Conservation (phyloP, 2,329 filamentous ascomycete genomes). For the Trichoderma sp. region DNA sequence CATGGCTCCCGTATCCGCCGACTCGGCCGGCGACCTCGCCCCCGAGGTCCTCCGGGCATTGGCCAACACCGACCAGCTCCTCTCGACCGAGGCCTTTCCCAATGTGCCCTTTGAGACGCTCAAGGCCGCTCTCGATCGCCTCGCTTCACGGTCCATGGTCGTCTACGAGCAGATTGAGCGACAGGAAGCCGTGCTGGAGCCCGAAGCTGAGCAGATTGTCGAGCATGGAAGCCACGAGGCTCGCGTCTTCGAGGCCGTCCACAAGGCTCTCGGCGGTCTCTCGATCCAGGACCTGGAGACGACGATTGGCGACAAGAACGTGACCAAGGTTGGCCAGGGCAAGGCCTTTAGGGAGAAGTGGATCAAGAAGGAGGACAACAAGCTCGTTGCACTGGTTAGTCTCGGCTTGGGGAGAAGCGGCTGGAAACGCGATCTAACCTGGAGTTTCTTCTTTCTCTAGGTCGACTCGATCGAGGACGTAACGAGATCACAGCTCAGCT, state of each 20-base stretch:
- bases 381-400: slow-evolving; percentile 56
- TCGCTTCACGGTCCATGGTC: slow-evolving; percentile 84
- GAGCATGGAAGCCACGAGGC: slow-evolving; percentile 79
- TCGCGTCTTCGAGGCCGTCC: slow-evolving; percentile 76
- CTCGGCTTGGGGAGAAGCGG: neutral
- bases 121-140: slow-evolving; percentile 85
- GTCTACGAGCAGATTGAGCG: slow-evolving; percentile 80
- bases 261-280: slow-evolving; percentile 74
- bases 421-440: neutral
- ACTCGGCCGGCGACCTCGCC: slow-evolving; percentile 57
- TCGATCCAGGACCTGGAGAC: slow-evolving; percentile 73
- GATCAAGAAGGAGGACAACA: slow-evolving; percentile 66
- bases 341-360: slow-evolving; percentile 87
- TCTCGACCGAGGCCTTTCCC: slow-evolving; percentile 72
- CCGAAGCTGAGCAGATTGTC: slow-evolving; percentile 72
- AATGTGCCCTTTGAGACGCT: slow-evolving; percentile 65
- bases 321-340: slow-evolving; percentile 83
- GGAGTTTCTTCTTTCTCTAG: slow-evolving; percentile 38
- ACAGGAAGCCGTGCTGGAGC: slow-evolving; percentile 75
- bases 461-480: slow-evolving; percentile 77
- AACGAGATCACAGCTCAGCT: slow-evolving; percentile 73
- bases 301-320: slow-evolving; percentile 71
- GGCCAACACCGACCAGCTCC: slow-evolving; percentile 63
- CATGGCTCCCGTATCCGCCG: slow-evolving; percentile 26
- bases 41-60: slow-evolving; percentile 67